Conservation (phyloP, 2,329 filamentous ascomycete genomes). For the Ascochyta pisi region DNA sequence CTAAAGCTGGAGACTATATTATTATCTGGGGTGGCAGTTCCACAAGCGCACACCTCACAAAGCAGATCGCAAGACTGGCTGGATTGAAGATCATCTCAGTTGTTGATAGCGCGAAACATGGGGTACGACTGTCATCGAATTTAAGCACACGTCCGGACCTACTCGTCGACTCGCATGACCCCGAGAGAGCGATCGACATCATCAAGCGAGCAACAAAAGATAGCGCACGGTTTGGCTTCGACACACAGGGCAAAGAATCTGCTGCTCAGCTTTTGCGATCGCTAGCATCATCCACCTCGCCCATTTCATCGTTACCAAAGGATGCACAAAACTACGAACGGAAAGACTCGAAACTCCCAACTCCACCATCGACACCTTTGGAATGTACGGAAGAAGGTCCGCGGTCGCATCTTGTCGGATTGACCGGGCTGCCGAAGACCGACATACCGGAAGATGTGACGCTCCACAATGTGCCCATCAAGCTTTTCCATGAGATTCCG, state of each 20-base stretch:
- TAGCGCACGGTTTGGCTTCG: conserved; percentile 70
- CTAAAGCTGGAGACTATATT: conserved; percentile 70
- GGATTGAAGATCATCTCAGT: conserved; percentile 71
- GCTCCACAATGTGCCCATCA: conserved; percentile 75
- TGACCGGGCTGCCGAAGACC: conserved; percentile 71
- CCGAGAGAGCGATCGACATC: conserved; percentile 69
- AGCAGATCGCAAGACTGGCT: conserved; percentile 72
- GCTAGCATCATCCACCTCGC: conserved; percentile 45
- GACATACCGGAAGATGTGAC: conserved; percentile 53
- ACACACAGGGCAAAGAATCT: conserved; percentile 71
- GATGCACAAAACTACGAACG: conserved; percentile 14
- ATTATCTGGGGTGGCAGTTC: conserved; percentile 78
- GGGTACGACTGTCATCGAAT: conserved; percentile 49
- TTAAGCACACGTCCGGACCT: conserved; percentile 64
- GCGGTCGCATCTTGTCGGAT: conserved; percentile 66
- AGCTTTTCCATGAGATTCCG: conserved; percentile 74
- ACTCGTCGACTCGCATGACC: conserved; percentile 72
- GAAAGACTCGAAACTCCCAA: conserved; percentile 25
- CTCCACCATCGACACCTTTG: conserved; percentile 40
- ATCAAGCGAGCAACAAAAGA: conserved; percentile 65
- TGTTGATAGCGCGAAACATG: conserved; percentile 72
- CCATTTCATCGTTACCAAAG: conserved; percentile 19
- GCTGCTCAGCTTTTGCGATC: conserved; percentile 65
- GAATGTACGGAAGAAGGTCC: conserved; percentile 32
- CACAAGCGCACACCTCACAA: conserved; percentile 70